These are phyloP conservation scores for Lophium mytilinum DNA, from an alignment of 495 filamentous ascomycete genomes.

Conservation along the genomic window DNA sequence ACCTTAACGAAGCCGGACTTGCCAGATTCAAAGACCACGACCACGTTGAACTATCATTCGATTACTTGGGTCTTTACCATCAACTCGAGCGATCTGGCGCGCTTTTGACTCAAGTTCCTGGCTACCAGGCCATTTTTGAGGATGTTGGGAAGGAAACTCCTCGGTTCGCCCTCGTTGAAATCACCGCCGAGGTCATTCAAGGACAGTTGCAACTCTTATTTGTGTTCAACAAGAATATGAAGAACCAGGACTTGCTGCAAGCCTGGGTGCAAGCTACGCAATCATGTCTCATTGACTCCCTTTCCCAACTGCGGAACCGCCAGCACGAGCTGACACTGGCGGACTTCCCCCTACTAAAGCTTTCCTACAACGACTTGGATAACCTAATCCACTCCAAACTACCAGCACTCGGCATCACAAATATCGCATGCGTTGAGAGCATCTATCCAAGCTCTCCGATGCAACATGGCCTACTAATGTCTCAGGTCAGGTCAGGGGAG, in stretches of 20 bases:
- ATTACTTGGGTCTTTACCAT: constrained; percentile 16
- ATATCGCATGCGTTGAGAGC: constrained; percentile 4
- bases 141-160: constrained; percentile 12
- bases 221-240: constrained; percentile 15
- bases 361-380: constrained; percentile 4
- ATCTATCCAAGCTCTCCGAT: constrained; percentile 15
- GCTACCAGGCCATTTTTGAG: constrained; percentile 13
- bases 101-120: constrained; percentile 11
- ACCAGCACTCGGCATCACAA: constrained; percentile 10
- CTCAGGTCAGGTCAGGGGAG: constrained; percentile 5
- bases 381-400: constrained; percentile 5
- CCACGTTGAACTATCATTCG: constrained; percentile 13
- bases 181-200: constrained; percentile 11
- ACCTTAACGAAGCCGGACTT: constrained; percentile 9
- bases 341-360: constrained; percentile 9
- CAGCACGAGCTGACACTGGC: constrained; percentile 10
- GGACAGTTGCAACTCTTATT: constrained; percentile 13
- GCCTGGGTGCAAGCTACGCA: constrained; percentile 7
- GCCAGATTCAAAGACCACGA: constrained; percentile 8
- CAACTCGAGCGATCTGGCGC: constrained; percentile 16
- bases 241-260: constrained; percentile 11
- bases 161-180: constrained; percentile 15
- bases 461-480: constrained; percentile 15
- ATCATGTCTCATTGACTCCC: constrained; percentile 1
- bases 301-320: constrained; percentile 6